Evolutionary conservation across 306 rosid species (phyloP).

Genomic region (Castanea crenata): DNA sequence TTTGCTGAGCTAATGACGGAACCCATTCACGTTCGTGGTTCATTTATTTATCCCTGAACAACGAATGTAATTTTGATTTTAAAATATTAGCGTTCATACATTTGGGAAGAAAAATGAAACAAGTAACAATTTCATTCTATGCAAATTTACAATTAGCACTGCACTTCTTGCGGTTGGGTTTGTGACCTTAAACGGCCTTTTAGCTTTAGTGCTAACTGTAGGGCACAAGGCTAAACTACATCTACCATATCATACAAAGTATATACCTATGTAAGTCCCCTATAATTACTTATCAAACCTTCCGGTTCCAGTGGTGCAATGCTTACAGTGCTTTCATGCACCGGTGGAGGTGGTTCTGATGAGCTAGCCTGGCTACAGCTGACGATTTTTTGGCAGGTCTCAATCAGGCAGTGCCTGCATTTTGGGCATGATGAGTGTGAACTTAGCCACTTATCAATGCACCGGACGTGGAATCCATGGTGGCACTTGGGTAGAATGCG

Average conservation of each 20-base stretch:
- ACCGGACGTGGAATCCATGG: conserved; percentile 83
- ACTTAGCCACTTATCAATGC: conserved; percentile 87
- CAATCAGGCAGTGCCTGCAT: conserved; percentile 79
- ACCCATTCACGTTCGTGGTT: neutral
- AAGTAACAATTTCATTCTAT: conserved; percentile 13
- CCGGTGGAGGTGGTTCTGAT: conserved; percentile 26
- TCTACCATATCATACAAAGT: neutral
- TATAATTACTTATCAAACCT: conserved; percentile 47
- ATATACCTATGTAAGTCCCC: conserved; percentile 32
- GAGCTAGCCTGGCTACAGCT: conserved; percentile 44
- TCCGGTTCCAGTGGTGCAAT: conserved; percentile 62
- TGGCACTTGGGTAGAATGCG: conserved; percentile 78
- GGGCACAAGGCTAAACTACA: neutral
- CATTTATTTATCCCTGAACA: conserved; percentile 15
- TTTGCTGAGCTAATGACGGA: neutral
- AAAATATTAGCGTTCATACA: conserved; percentile 20
- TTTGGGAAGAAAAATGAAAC: conserved; percentile 4
- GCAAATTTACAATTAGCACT: conserved; percentile 18
- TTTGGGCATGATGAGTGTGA: conserved; percentile 93
- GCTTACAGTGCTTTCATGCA: conserved; percentile 39
- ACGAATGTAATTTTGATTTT: conserved; percentile 17
- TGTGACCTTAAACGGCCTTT: neutral
- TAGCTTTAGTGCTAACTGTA: neutral
- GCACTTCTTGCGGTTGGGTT: conserved; percentile 13
- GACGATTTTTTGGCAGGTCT: conserved; percentile 71